phyloP scores from a whole-genome alignment of 352 stramenopile genomes.

The Pythium folliculosum region DNA sequence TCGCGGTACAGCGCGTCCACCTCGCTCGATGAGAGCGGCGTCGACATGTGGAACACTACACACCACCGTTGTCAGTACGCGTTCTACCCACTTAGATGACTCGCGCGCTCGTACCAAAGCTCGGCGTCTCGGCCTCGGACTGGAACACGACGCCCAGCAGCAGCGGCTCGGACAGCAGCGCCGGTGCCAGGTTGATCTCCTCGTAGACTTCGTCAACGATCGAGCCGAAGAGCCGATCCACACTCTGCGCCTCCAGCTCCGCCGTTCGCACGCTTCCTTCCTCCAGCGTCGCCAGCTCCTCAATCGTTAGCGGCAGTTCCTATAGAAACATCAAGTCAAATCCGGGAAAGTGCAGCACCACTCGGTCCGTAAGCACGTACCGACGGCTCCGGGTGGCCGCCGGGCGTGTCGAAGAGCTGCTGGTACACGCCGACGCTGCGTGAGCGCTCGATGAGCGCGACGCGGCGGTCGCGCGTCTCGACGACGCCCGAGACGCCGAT shows the following conservation, averaged over 20 bases:
- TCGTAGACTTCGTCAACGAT: slow-evolving; percentile 78
- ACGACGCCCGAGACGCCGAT: slow-evolving; percentile 73
- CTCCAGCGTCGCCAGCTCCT: slow-evolving; percentile 15
- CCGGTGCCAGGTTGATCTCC: slow-evolving; percentile 67
- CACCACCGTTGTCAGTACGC: no score
- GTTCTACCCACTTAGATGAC: no score
- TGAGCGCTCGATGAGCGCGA: slow-evolving; percentile 74
- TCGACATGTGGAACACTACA: slow-evolving; percentile 65
- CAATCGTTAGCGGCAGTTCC: slow-evolving; percentile 22
- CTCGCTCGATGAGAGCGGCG: slow-evolving; percentile 20
- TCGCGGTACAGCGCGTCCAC: slow-evolving; percentile 27
- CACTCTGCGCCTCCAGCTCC: neutral
- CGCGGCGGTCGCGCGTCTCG: slow-evolving; percentile 57
- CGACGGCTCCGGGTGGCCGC: slow-evolving; percentile 73
- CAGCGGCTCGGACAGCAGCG: slow-evolving; percentile 46
- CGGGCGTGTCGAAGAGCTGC: slow-evolving; percentile 72
- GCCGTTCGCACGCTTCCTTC: neutral
- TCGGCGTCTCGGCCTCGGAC: slow-evolving; percentile 67
- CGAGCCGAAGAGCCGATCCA: slow-evolving; percentile 51
- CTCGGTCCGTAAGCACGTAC: neutral
- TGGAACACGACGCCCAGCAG: slow-evolving; percentile 78
- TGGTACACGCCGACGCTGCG: slow-evolving; percentile 70
- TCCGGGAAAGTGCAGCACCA: neutral
- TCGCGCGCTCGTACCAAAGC: slow-evolving; percentile 48
- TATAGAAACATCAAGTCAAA: slow-evolving; percentile 1